Evolutionary conservation across 148 eudicot genomes (phyloP), one percentile per base, ranked within the genome.

Genomic region (Rhododendron kiyosumense): DNA sequence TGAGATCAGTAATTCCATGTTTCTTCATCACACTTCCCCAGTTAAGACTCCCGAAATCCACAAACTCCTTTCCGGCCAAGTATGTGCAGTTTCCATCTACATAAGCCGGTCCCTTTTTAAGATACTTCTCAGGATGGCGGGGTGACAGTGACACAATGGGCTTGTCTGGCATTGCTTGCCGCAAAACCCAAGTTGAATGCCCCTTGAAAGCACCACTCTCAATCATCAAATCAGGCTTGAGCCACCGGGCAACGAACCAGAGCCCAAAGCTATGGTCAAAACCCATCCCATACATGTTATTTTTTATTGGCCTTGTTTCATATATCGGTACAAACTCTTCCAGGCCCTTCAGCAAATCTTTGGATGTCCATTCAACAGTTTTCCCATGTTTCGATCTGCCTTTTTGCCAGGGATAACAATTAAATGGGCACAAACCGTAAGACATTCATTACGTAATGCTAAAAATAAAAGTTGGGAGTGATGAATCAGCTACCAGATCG

Each of bases 301-400:
- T 97, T 88, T 91, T 92, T 32, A 95, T 94, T 67, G 98, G 98
- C 61, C 99, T 92, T 57, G 93, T 93, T 90, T 95, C 98, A 81
- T 97, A 97, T 87, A 97, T 93, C 1, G 96, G 99, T 76, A 97
- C 90, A 89, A 97, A 97, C 87, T 97, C 99, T 91, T 94, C 94
- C 86, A 97, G 87, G 32, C 92, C 99, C 88, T 85, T 92, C 18
- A 94, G 90, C 74, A 95, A 92, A 93, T 97, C 98, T 91, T 97
- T 95, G 86, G 92, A 83, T 43, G 99, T 94, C 99, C 99, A 97
- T 89, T 93, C 99, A 85, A 95, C 98, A 15, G 92, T 89, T 92
- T 93, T 97, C 86, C 96, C 98, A 88, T 91, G 98, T 95, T 93
- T 97, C 98, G 99, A 93, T 95, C 99, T 97, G 99, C 99, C 99